Percentiles rank a stretch among this genome's conserved stretches.
These are phyloP conservation scores for Lactarius hatsudake DNA, from an alignment of 768 basidiomycete genomes.

Conservation along the genomic window DNA sequence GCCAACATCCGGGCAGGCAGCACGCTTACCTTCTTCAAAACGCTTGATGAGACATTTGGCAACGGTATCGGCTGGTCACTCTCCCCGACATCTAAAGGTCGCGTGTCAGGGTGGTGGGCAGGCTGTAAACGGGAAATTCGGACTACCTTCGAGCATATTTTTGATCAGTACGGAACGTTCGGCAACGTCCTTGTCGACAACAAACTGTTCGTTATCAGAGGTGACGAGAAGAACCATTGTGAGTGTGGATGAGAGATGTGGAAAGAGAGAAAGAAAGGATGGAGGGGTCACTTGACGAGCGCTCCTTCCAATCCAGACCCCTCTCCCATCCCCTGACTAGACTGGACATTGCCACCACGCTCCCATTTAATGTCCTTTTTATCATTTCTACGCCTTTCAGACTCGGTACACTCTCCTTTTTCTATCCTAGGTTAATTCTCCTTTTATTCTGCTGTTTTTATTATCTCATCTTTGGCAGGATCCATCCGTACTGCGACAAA, in stretches of 20 bases:
- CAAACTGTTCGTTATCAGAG: constrained; percentile 94
- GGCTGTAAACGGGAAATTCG: constrained; percentile 12
- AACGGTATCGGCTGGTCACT: constrained; percentile 91
- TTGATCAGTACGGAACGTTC: constrained; percentile 96
- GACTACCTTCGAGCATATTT: constrained; percentile 96
- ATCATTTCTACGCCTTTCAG: constrained; percentile 41
- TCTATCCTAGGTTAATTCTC: constrained; percentile 38
- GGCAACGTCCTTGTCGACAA: constrained; percentile 90
- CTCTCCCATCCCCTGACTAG: background rate
- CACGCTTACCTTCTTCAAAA: constrained; percentile 78
- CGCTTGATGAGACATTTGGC: constrained; percentile 90
- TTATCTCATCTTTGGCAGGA: constrained; percentile 35
- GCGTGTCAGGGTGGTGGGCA: constrained; percentile 15
- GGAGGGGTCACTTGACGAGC: background rate
- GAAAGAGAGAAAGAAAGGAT: background rate
- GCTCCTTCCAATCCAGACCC: background rate
- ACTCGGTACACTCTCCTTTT: constrained; percentile 47
- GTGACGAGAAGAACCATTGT: constrained; percentile 85
- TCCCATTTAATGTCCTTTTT: constrained; percentile 45
- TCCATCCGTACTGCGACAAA: constrained; percentile 94
- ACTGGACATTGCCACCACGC: background rate
- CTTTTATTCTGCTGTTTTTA: constrained; percentile 7
- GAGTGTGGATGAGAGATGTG: constrained; percentile 28
- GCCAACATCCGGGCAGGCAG: background rate
- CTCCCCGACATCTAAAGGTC: constrained; percentile 80